phyloP scores from a whole-genome alignment of 2,329 filamentous ascomycete species.

The Pseudogymnoascus pannorum region DNA sequence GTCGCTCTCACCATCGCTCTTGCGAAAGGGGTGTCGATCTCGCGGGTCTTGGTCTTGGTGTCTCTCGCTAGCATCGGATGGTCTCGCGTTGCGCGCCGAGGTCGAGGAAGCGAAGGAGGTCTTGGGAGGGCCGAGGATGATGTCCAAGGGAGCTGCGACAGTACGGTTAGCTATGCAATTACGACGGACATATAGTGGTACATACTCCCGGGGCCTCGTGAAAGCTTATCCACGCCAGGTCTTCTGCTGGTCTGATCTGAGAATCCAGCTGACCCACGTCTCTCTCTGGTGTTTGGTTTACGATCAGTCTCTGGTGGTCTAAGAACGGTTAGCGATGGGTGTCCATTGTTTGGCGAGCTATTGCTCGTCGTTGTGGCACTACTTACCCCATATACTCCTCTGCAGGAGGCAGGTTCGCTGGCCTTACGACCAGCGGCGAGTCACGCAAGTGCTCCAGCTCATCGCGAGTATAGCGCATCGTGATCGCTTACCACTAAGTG shows the following conservation, averaged over 20 bases:
- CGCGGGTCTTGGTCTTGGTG: constrained; percentile 43
- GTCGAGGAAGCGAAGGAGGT: constrained; percentile 75
- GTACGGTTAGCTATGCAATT: constrained; percentile 23
- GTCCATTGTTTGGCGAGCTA: neutral
- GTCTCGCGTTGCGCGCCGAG: constrained; percentile 38
- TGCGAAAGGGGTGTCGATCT: constrained; percentile 56
- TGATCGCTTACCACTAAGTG: constrained; percentile 10
- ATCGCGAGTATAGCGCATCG: constrained; percentile 60
- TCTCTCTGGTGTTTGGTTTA: constrained; percentile 8
- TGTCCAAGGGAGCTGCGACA: constrained; percentile 61
- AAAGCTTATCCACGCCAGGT: constrained; percentile 43
- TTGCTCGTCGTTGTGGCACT: neutral
- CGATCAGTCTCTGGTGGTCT: neutral
- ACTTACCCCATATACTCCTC: constrained; percentile 94
- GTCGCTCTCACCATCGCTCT: constrained; percentile 44
- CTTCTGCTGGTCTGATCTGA: constrained; percentile 38
- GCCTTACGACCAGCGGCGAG: constrained; percentile 78
- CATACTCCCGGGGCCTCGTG: constrained; percentile 52
- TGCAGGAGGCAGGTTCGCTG: constrained; percentile 67
- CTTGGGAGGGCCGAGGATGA: constrained; percentile 78
- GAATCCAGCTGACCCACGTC: constrained; percentile 14
- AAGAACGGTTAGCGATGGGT: neutral
- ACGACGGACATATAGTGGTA: constrained; percentile 15
- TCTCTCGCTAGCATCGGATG: constrained; percentile 46
- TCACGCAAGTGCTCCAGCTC: constrained; percentile 67